Evolutionary conservation across 176 grass and related monocot genomes (phyloP).

Genomic region (Phyllostachys edulis): DNA sequence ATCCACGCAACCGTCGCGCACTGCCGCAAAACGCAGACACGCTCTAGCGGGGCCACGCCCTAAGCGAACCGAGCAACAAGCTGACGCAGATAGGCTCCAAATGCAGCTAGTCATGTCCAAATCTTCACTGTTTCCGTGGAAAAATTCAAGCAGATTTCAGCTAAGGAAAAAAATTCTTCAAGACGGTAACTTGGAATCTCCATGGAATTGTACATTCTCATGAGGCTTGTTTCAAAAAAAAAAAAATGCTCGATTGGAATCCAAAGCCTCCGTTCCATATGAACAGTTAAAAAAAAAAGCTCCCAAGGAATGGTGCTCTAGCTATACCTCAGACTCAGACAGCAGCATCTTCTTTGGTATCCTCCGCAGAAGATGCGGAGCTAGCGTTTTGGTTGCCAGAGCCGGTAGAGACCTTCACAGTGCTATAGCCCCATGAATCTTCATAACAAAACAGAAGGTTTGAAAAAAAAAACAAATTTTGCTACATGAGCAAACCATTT

Average conservation of each 20-base stretch:
- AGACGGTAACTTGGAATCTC: not conserved
- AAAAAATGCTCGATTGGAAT: not conserved
- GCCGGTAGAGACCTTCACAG: too few species aligned
- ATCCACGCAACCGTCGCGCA: not conserved
- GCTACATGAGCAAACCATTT: too few species aligned
- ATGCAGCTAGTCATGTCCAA: not conserved
- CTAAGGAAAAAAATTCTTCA: not conserved
- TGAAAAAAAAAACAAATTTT: too few species aligned
- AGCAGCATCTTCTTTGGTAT: too few species aligned
- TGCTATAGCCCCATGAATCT: too few species aligned
- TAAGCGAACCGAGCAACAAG: not conserved
- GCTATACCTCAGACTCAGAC: too few species aligned
- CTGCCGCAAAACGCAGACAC: not conserved
- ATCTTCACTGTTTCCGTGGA: not conserved
- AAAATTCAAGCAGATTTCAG: not conserved
- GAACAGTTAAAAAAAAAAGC: constrained; percentile 29
- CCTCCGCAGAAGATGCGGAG: too few species aligned
- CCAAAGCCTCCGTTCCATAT: not conserved
- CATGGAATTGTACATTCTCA: constrained; percentile 2
- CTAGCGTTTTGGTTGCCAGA: too few species aligned
- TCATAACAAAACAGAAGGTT: too few species aligned
- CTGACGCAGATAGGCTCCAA: not conserved
- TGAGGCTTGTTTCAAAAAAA: not conserved
- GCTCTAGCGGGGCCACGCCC: too few species aligned
- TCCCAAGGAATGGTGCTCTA: constrained; percentile 20